phyloP scores from a whole-genome alignment of 371 early-diverging fungal genomes.

The Parasitella parasitica region DNA sequence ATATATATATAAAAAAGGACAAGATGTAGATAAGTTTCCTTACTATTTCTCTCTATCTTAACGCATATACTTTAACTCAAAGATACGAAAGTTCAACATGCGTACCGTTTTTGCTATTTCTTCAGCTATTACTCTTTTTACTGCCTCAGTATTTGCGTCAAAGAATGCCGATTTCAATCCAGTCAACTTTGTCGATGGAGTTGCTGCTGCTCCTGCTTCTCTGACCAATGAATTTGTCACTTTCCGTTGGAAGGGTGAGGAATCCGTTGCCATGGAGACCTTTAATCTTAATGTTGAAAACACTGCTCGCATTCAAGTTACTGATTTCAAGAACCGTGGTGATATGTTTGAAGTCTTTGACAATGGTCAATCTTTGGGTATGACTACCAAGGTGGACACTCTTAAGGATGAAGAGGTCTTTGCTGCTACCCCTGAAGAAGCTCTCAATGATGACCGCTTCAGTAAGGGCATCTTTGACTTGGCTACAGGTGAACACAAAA shows the following conservation, averaged over 20 bases:
- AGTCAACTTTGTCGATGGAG: slow-evolving; percentile 17
- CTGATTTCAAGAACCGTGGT: slow-evolving; percentile 50
- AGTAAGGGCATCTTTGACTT: slow-evolving; percentile 44
- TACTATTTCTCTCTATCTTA: background rate
- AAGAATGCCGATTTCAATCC: slow-evolving; percentile 22
- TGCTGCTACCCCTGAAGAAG: slow-evolving; percentile 48
- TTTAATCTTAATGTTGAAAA: slow-evolving; percentile 34
- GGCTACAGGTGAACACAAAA: slow-evolving; percentile 41
- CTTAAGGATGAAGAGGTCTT: slow-evolving; percentile 29
- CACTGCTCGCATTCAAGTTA: slow-evolving; percentile 36
- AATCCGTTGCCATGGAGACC: slow-evolving; percentile 31
- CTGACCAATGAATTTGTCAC: slow-evolving; percentile 27
- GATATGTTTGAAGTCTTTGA: slow-evolving; percentile 47
- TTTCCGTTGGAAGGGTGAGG: slow-evolving; percentile 46
- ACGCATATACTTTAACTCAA: background rate
- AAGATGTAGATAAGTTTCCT: no score
- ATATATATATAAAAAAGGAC: background rate
- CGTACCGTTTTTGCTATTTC: slow-evolving; percentile 19
- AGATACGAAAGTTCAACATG: slow-evolving; percentile 10
- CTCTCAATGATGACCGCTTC: slow-evolving; percentile 37
- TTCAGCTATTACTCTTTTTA: slow-evolving; percentile 23
- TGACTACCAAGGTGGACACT: slow-evolving; percentile 31
- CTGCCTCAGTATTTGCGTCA: slow-evolving; percentile 20
- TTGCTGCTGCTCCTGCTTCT: slow-evolving; percentile 1
- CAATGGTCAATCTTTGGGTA: slow-evolving; percentile 37